These are phyloP conservation scores for Pyronema omphalodes DNA, from an alignment of 495 filamentous ascomycete species.

Conservation along the genomic window DNA sequence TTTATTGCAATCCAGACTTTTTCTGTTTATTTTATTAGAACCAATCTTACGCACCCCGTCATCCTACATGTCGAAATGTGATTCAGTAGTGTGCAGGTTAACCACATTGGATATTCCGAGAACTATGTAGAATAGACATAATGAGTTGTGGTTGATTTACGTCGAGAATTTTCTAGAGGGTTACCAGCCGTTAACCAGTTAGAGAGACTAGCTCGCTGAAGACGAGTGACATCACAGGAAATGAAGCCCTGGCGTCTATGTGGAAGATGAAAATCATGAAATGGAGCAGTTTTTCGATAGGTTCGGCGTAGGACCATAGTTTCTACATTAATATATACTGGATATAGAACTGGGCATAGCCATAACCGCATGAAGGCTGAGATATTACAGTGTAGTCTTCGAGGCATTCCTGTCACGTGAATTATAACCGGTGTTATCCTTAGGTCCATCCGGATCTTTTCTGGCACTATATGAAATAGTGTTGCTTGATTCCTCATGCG, in stretches of 20 bases:
- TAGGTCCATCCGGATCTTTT: too few species aligned
- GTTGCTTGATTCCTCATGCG: too few species aligned
- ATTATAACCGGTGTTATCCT: too few species aligned
- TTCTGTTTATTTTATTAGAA: slow-evolving; percentile 30
- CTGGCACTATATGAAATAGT: too few species aligned
- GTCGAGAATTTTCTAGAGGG: slow-evolving; percentile 1
- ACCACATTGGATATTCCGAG: slow-evolving; percentile 38
- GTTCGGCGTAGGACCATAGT: slow-evolving; percentile 3
- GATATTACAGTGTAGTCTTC: too few species aligned
- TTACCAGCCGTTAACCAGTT: neutral
- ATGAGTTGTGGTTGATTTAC: slow-evolving; percentile 14
- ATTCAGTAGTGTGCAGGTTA: slow-evolving; percentile 35
- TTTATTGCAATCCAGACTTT: slow-evolving; percentile 38
- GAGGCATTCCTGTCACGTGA: too few species aligned
- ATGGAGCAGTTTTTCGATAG: slow-evolving; percentile 12
- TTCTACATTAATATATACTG: neutral
- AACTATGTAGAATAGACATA: slow-evolving; percentile 46
- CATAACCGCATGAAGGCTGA: too few species aligned
- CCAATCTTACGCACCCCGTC: slow-evolving; percentile 35
- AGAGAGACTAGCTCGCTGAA: slow-evolving; percentile 17
- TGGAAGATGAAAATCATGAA: slow-evolving; percentile 10
- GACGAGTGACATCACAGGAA: slow-evolving; percentile 26
- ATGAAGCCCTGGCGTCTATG: slow-evolving; percentile 11
- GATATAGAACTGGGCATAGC: too few species aligned
- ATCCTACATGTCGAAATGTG: slow-evolving; percentile 36